Conservation (phyloP, 2,329 filamentous ascomycete genomes). For the Diplocarpon rosae region DNA sequence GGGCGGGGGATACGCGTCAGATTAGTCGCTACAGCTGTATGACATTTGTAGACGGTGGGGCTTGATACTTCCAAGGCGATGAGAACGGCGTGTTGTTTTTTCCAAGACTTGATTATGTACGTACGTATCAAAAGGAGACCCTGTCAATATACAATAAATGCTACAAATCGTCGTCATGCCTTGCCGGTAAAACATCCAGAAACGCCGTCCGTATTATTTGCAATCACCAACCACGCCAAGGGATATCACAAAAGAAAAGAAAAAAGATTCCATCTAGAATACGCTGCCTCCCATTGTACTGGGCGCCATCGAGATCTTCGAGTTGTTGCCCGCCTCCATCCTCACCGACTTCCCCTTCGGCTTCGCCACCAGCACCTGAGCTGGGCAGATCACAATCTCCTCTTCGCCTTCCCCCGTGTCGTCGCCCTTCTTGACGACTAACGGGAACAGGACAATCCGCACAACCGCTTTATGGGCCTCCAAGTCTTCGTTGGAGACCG, state of each 20-base stretch:
- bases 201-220: slow-evolving; percentile 14
- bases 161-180: slow-evolving; percentile 6
- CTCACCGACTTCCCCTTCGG: slow-evolving; percentile 23
- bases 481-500: slow-evolving; percentile 62
- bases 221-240: slow-evolving; percentile 12
- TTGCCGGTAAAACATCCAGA: not conserved
- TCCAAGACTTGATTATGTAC: too few relatives aligned
- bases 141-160: slow-evolving; percentile 8
- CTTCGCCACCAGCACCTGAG: slow-evolving; percentile 73
- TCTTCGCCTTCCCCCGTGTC: slow-evolving; percentile 81
- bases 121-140: too few relatives aligned
- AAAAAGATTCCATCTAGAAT: slow-evolving; percentile 13
- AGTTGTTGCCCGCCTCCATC: slow-evolving; percentile 17
- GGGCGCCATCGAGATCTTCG: slow-evolving; percentile 23
- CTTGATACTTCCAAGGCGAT: too few relatives aligned
- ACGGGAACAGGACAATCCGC: slow-evolving; percentile 85
- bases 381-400: slow-evolving; percentile 89
- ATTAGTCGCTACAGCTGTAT: too few relatives aligned
- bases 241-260: too few relatives aligned
- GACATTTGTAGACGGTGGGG: too few relatives aligned
- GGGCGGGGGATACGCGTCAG: too few relatives aligned
- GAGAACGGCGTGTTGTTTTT: too few relatives aligned
- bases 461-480: slow-evolving; percentile 69
- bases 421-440: slow-evolving; percentile 92
- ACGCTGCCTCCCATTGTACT: slow-evolving; percentile 25